phyloP scores from a whole-genome alignment of 108 stramenopile species.

The Stephanodiscus triporus region DNA sequence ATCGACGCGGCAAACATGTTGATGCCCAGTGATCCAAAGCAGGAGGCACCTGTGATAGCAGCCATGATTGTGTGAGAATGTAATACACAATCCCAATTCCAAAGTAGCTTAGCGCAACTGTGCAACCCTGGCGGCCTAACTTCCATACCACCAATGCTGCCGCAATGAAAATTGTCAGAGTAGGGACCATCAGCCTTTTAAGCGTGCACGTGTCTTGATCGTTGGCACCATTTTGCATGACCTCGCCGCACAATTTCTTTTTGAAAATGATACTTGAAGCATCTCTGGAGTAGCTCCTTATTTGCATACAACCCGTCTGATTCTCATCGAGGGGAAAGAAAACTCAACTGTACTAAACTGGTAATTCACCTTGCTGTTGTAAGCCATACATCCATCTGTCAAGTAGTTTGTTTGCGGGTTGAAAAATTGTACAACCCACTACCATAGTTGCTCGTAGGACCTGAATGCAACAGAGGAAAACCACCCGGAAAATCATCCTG shows the following conservation, averaged over 20 bases:
- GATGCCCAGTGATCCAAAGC: slow-evolving; percentile 26
- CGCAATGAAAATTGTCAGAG: slow-evolving; percentile 15
- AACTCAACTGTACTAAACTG: slow-evolving; percentile 59
- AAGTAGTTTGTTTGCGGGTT: slow-evolving; percentile 24
- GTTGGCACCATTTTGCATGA: slow-evolving; percentile 32
- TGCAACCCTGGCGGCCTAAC: slow-evolving; percentile 22
- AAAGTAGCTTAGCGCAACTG: slow-evolving; percentile 27
- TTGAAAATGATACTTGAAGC: slow-evolving; percentile 41
- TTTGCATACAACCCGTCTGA: slow-evolving; percentile 34
- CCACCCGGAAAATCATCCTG: slow-evolving; percentile 33
- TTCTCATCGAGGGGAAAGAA: slow-evolving; percentile 19
- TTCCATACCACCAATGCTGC: slow-evolving; percentile 24
- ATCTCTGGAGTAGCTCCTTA: slow-evolving; percentile 41
- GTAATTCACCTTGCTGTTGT: slow-evolving; percentile 51
- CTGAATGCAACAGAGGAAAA: slow-evolving; percentile 64
- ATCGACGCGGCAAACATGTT: slow-evolving; percentile 35
- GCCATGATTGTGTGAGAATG: slow-evolving; percentile 14
- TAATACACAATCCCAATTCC: slow-evolving; percentile 37
- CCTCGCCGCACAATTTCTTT: slow-evolving; percentile 43
- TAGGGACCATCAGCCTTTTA: slow-evolving; percentile 13
- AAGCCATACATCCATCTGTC: slow-evolving; percentile 55
- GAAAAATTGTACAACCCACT: slow-evolving; percentile 40
- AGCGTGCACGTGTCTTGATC: slow-evolving; percentile 32
- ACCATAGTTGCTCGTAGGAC: slow-evolving; percentile 56
- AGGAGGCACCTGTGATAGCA: slow-evolving; percentile 30